These are phyloP conservation scores for Patellifolia procumbens DNA, from an alignment of 179 eudicot genomes.

Conservation along the genomic window DNA sequence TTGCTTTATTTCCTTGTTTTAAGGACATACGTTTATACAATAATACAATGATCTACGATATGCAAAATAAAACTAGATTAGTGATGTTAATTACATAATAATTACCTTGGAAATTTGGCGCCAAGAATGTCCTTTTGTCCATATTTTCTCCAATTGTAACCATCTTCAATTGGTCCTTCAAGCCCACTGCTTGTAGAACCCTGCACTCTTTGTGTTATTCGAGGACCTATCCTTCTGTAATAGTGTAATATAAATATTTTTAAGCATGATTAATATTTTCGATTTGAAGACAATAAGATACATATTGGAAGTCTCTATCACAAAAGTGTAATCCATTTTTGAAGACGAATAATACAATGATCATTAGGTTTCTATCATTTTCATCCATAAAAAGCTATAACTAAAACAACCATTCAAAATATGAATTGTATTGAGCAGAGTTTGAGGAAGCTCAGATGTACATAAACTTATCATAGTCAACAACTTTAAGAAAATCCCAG, in stretches of 20 bases:
- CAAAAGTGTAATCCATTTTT: neutral
- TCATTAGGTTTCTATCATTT: neutral
- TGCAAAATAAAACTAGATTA: neutral
- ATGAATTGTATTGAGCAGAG: neutral
- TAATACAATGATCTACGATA: neutral
- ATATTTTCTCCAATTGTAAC: constrained; percentile 83
- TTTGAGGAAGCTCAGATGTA: neutral
- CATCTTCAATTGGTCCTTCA: constrained; percentile 81
- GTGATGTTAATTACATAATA: neutral
- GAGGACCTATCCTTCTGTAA: constrained; percentile 44
- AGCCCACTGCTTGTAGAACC: constrained; percentile 51
- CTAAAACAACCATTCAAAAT: neutral
- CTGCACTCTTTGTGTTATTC: constrained; percentile 49
- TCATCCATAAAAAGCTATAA: neutral
- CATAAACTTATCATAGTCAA: neutral
- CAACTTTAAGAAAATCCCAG: too few species aligned
- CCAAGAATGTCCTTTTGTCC: constrained; percentile 96
- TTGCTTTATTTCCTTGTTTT: neutral
- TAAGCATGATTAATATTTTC: neutral
- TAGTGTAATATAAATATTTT: neutral
- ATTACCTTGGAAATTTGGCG: constrained; percentile 76
- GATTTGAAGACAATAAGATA: neutral
- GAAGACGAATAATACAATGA: neutral
- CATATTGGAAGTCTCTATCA: neutral
- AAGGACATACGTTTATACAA: neutral